phyloP scores from a whole-genome alignment of 2,329 filamentous ascomycete genomes.

The Ceratocystis ficicola region DNA sequence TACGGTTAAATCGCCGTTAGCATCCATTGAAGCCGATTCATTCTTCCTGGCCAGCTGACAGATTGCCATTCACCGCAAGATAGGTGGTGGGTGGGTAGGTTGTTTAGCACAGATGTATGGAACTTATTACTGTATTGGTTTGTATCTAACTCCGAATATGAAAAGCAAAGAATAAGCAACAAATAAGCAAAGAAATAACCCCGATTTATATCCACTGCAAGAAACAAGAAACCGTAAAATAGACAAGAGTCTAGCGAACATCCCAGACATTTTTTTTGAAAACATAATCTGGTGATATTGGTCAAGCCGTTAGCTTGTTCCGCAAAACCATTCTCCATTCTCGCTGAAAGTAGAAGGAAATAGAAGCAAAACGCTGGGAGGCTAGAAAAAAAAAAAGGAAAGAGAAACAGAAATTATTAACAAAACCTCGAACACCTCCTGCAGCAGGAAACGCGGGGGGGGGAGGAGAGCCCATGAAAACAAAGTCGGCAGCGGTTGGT shows the following conservation, averaged over 20 bases:
- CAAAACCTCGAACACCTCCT: background rate
- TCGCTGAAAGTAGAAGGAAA: background rate
- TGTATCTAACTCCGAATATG: background rate
- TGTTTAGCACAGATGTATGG: too few relatives aligned
- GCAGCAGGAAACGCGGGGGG: too few relatives aligned
- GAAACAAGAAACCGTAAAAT: background rate
- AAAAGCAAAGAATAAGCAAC: background rate
- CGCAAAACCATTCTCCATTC: background rate
- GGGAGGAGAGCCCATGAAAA: background rate
- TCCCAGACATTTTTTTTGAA: background rate
- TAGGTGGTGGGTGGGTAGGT: too few relatives aligned
- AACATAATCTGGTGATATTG: background rate
- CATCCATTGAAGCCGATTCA: too few relatives aligned
- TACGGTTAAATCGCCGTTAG: too few relatives aligned
- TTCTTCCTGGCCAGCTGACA: too few relatives aligned
- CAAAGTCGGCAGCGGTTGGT: background rate
- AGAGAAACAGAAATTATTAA: background rate
- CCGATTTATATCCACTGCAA: slow-evolving; percentile 4
- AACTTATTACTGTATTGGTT: background rate
- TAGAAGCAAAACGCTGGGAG: background rate
- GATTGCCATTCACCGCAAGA: too few relatives aligned
- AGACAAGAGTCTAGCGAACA: background rate
- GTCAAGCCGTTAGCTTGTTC: background rate
- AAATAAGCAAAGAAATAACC: background rate
- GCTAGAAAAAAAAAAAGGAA: background rate